Percentiles rank a stretch among this genome's conserved stretches.
Conservation (phyloP, 768 basidiomycete species). For the Pholiota microspora region DNA sequence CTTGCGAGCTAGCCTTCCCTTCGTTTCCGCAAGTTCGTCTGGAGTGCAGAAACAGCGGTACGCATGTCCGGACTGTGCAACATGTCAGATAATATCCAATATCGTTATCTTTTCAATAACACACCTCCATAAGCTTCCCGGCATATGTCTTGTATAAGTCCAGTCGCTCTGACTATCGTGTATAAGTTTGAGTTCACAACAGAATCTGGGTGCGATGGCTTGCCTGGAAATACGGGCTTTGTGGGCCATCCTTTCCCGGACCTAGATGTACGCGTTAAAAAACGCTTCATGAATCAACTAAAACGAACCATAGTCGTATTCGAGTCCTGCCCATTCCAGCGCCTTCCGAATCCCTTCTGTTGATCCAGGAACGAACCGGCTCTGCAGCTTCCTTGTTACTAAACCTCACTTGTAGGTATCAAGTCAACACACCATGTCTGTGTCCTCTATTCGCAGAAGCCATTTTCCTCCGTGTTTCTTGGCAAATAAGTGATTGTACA, state of each 20-base stretch:
- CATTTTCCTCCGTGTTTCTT: slow-evolving; percentile 82
- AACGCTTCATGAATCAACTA: not conserved
- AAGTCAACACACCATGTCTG: slow-evolving; percentile 63
- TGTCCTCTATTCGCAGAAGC: slow-evolving; percentile 94
- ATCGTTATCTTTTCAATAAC: slow-evolving; percentile 13
- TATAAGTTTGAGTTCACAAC: not conserved
- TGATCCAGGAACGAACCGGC: slow-evolving; percentile 77
- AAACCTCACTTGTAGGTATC: not conserved
- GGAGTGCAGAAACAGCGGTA: slow-evolving; percentile 94
- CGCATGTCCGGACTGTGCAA: slow-evolving; percentile 72
- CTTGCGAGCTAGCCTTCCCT: slow-evolving; percentile 65
- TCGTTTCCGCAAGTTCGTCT: slow-evolving; percentile 63
- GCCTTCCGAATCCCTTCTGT: slow-evolving; percentile 77
- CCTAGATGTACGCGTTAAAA: slow-evolving; percentile 41
- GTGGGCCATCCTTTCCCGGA: slow-evolving; percentile 71
- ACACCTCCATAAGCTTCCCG: slow-evolving; percentile 72
- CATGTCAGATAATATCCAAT: not conserved
- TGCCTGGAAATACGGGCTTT: slow-evolving; percentile 89
- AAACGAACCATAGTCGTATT: slow-evolving; percentile 83
- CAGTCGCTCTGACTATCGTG: slow-evolving; percentile 78
- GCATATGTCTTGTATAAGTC: slow-evolving; percentile 81
- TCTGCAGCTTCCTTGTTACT: slow-evolving; percentile 38
- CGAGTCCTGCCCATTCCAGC: slow-evolving; percentile 87
- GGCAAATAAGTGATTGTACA: slow-evolving; percentile 90
- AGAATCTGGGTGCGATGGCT: slow-evolving; percentile 6